These are phyloP conservation scores for Diaporthe nobilis DNA, from an alignment of 2,329 filamentous ascomycete genomes.

Conservation along the genomic window DNA sequence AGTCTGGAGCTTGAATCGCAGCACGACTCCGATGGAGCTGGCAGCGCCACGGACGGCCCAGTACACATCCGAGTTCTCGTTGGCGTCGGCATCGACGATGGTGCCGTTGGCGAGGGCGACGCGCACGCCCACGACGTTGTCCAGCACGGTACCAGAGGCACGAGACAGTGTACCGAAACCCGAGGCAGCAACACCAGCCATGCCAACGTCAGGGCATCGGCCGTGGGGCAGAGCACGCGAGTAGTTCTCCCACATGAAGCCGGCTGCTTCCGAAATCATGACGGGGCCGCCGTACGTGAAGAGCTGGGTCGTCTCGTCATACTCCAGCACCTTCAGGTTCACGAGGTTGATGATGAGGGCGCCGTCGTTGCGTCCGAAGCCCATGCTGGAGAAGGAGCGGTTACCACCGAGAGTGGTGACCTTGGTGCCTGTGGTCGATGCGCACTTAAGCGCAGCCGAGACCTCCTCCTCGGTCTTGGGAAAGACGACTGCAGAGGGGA, in stretches of 20 bases:
- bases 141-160: conserved; percentile 22
- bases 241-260: conserved; percentile 16
- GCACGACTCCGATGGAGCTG: conserved; percentile 33
- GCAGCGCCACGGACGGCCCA: conserved; percentile 28
- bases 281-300: conserved; percentile 31
- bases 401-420: conserved; percentile 36
- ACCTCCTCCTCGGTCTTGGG: conserved; percentile 29
- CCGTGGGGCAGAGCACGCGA: conserved; percentile 32
- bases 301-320: conserved; percentile 20
- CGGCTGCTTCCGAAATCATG: conserved; percentile 33
- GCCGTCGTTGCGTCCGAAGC: conserved; percentile 34
- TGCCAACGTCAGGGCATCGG: conserved; percentile 30
- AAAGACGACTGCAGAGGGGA: conserved; percentile 28
- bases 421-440: conserved; percentile 17
- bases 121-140: conserved; percentile 30
- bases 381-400: conserved; percentile 37
- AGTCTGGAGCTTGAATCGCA: conserved; percentile 18
- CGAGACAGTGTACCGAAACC: conserved; percentile 34
- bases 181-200: conserved; percentile 28
- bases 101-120: conserved; percentile 31
- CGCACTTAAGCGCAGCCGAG: conserved; percentile 14
- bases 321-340: conserved; percentile 31
- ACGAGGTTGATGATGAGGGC: conserved; percentile 30
- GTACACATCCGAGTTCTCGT: conserved; percentile 27
- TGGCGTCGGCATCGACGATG: conserved; percentile 24